phyloP scores from a whole-genome alignment of 1,284 basidiomycete genomes.

The Trichosporon coremiiforme region DNA sequence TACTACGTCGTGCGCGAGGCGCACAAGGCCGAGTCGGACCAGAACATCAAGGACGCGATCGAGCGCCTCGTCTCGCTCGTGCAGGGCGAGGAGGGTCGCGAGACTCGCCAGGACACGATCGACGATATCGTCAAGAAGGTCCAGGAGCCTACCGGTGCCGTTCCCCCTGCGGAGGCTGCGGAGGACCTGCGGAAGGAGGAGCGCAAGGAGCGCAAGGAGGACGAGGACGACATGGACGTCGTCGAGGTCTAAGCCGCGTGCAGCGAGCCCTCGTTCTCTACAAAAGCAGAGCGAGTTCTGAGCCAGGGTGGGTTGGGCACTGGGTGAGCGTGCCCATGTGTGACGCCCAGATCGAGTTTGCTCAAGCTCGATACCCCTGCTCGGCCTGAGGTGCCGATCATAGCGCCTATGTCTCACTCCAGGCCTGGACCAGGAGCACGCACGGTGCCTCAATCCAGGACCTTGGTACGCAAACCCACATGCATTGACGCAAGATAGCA shows the following conservation, averaged over 20 bases:
- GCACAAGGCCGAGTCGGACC: constrained; percentile 78
- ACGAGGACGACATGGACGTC: constrained; percentile 43
- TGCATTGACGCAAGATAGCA: too few relatives aligned
- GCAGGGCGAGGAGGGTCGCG: constrained; percentile 68
- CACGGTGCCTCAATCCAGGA: too few relatives aligned
- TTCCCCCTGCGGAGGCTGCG: constrained; percentile 23
- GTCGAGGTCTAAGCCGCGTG: constrained; percentile 36
- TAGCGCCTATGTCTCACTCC: too few relatives aligned
- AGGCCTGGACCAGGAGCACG: too few relatives aligned
- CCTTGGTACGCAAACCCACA: too few relatives aligned
- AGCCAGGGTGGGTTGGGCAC: too few relatives aligned
- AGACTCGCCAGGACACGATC: constrained; percentile 58
- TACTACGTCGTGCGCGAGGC: constrained; percentile 82
- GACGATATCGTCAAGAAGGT: constrained; percentile 61
- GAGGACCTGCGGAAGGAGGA: constrained; percentile 36
- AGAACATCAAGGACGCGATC: constrained; percentile 68
- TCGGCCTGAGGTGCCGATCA: too few relatives aligned
- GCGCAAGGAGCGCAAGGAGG: constrained; percentile 26
- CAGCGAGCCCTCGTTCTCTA: too few relatives aligned
- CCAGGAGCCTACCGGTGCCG: constrained; percentile 37
- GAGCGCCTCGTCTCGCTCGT: constrained; percentile 73
- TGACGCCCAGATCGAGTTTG: too few relatives aligned
- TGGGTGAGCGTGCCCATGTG: too few relatives aligned
- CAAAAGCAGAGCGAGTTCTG: too few relatives aligned
- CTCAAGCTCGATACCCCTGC: too few relatives aligned